phyloP scores from a whole-genome alignment of 1,284 basidiomycete species.

The Boletus subluridellus region DNA sequence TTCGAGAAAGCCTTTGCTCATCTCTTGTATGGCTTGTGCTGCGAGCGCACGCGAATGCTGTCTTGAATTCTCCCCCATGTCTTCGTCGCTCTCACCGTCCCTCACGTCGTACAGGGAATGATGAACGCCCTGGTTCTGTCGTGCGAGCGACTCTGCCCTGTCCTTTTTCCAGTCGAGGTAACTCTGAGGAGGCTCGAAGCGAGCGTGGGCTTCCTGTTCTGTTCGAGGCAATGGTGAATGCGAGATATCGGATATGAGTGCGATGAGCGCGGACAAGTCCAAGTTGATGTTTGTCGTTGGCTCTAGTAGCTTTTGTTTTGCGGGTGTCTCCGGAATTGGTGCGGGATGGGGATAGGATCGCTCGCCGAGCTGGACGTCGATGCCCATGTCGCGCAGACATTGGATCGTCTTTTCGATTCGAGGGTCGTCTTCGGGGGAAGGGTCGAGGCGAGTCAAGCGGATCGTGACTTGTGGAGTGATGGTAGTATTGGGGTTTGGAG shows the following conservation, averaged over 20 bases:
- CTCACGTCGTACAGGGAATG: slow-evolving; percentile 3
- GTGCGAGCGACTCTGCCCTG: slow-evolving; percentile 18
- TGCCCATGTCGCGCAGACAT: slow-evolving; percentile 55
- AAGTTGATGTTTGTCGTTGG: slow-evolving; percentile 68
- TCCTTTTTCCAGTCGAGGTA: slow-evolving; percentile 60
- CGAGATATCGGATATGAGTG: slow-evolving; percentile 77
- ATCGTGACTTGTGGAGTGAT: slow-evolving; percentile 47
- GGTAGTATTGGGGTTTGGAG: slow-evolving; percentile 9
- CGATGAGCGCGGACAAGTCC: slow-evolving; percentile 78
- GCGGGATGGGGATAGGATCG: slow-evolving; percentile 32
- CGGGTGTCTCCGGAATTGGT: slow-evolving; percentile 17
- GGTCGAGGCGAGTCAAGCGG: slow-evolving; percentile 67
- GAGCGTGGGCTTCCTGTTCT: slow-evolving; percentile 53
- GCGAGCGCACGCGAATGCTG: slow-evolving; percentile 63
- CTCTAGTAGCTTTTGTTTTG: slow-evolving; percentile 22
- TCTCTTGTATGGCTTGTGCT: slow-evolving; percentile 69
- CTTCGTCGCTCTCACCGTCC: slow-evolving; percentile 24
- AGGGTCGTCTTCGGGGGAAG: slow-evolving; percentile 44
- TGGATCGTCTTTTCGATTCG: slow-evolving; percentile 63
- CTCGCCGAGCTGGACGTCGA: slow-evolving; percentile 69
- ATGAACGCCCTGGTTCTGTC: slow-evolving; percentile 6
- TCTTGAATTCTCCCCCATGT: slow-evolving; percentile 37
- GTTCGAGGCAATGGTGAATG: slow-evolving; percentile 64
- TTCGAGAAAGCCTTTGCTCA: slow-evolving; percentile 60
- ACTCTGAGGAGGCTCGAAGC: slow-evolving; percentile 57